These are phyloP conservation scores for Penicillium angulare DNA, from an alignment of 495 filamentous ascomycete genomes.

Conservation along the genomic window DNA sequence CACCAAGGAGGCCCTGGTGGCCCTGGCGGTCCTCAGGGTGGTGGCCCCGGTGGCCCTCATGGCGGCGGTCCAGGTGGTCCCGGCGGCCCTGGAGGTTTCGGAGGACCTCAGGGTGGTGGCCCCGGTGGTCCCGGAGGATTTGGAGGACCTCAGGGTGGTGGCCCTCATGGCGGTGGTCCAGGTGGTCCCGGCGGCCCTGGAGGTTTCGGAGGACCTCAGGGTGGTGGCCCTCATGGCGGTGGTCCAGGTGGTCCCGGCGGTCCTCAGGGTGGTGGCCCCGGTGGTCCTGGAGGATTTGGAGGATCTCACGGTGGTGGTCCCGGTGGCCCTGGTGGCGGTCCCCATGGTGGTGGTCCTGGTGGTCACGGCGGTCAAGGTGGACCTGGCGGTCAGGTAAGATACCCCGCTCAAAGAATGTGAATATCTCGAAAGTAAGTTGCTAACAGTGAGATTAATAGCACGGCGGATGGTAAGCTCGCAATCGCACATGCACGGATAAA, in stretches of 20 bases:
- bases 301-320: conserved; percentile 2
- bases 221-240: conserved; percentile 1
- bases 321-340: not conserved
- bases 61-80: conserved; percentile 1
- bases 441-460: not conserved
- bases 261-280: conserved; percentile 2
- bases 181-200: conserved; percentile 7
- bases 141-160: not conserved
- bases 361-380: not conserved
- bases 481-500: no score
- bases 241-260: conserved; percentile 3
- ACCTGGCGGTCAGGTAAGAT: conserved; percentile 5
- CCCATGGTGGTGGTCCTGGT: conserved; percentile 5
- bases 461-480: not conserved
- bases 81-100: not conserved
- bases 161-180: not conserved
- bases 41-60: conserved; percentile 2
- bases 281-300: not conserved
- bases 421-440: no score
- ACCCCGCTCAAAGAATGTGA: no score
- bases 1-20: not conserved
- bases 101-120: not conserved
- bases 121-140: conserved; percentile 1
- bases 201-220: not conserved
- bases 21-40: conserved; percentile 1